Base-by-base conservation (phyloP, 1,139 yeast genomes). In the Eremothecium cymbalariae region DNA sequence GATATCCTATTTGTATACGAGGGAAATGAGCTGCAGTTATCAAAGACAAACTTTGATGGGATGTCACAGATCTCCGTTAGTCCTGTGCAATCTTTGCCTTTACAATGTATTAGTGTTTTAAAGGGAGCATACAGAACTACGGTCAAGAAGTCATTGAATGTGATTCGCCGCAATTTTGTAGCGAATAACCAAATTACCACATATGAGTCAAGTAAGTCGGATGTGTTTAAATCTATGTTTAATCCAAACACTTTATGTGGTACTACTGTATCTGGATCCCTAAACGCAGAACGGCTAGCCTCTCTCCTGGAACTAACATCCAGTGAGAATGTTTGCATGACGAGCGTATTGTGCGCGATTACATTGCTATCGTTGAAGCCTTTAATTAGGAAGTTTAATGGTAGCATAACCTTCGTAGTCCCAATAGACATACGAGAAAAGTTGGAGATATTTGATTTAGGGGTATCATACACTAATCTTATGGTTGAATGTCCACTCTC, bases 301-400 rank as follows among this genome's bases (percentile, higher is more conserved):
- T 43, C 41, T 20, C 32, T 53, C 23, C 38, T 43, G 21, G 29
- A 38, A 2, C 20, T 47, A 6, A 41, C 51, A 6, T 36, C 42
- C 21, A 41, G 42, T 19, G 49, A 48, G 31, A 36, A 46, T 21
- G 44, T 50, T 4, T 43, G 48, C 24, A 34, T 54, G 18, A 45
- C 40, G 26, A 49, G 51, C 34, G 47, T 54, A 21, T 38, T 54
- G 9, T 46, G 51, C 16, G 53, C 53, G 14, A 42, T 52, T 9
- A 40, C 46, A 2, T 45, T 54, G 51, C 31, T 53, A 13, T 49
- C 54, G 34, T 32, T 53, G 20, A 47, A 53, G 28, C 50, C 55
- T 2, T 39, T 46, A 17, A 38, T 46, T 8, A 43, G 41, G 18
- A 37, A 43, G 26, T 50, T 41, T 28, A 36, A 37, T 18, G 46